Evolutionary conservation across 1,284 basidiomycete genomes (phyloP).

Genomic region (Moniliophthora roreri): DNA sequence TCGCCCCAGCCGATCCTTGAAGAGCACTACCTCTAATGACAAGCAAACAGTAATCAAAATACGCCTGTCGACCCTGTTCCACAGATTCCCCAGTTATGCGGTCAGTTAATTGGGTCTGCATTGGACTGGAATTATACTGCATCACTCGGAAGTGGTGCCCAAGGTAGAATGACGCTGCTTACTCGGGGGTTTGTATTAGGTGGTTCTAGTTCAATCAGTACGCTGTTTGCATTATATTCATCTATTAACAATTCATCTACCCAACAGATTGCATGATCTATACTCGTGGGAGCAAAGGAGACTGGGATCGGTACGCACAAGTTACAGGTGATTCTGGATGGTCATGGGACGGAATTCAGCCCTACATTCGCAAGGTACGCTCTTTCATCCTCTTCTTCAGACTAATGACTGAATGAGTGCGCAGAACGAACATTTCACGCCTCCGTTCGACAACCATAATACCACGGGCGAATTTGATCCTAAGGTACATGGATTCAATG

Average conservation of each 20-base stretch:
- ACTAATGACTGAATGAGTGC: not conserved
- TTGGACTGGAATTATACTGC: slow-evolving; percentile 38
- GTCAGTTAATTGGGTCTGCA: slow-evolving; percentile 12
- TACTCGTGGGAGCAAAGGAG: slow-evolving; percentile 38
- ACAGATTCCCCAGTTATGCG: slow-evolving; percentile 20
- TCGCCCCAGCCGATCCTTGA: slow-evolving; percentile 22
- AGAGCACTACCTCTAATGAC: no score
- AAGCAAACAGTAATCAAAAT: not conserved
- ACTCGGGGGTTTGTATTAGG: slow-evolving; percentile 36
- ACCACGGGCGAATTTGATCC: slow-evolving; percentile 14
- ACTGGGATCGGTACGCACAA: slow-evolving; percentile 36
- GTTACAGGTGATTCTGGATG: slow-evolving; percentile 38
- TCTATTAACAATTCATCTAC: not conserved
- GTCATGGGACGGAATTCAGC: slow-evolving; percentile 38
- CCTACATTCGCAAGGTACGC: slow-evolving; percentile 33
- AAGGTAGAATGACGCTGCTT: slow-evolving; percentile 26
- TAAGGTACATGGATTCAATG: slow-evolving; percentile 14
- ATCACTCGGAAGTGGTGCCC: slow-evolving; percentile 27
- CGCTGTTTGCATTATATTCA: slow-evolving; percentile 5
- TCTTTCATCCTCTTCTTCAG: not conserved
- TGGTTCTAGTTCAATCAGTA: slow-evolving; percentile 37
- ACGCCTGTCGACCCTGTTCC: slow-evolving; percentile 16
- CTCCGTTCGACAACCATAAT: slow-evolving; percentile 7
- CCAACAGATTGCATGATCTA: slow-evolving; percentile 39
- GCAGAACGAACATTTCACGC: slow-evolving; percentile 12